Base-by-base conservation (phyloP, 108 stramenopile species). In the Parietichytrium sp. region DNA sequence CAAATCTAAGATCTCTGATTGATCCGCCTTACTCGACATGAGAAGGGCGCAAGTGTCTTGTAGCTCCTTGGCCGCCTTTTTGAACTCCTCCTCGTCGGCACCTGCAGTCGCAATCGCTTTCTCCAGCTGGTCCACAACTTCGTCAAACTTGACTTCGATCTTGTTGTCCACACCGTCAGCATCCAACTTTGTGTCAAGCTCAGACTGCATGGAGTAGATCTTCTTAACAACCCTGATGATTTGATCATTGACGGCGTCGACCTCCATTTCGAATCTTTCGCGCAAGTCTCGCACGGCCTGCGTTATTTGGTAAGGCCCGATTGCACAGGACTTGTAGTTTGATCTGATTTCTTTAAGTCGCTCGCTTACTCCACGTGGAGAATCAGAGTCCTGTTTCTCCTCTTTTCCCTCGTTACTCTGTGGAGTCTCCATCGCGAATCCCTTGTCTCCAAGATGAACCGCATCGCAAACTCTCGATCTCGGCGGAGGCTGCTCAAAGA, bases 71-170 rank as follows among this genome's bases (percentile, higher is more conserved):
- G 61, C 61, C 10, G 61, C 61, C n/a, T 42, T 33, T 25, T 72
- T 72, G 42, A 72, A 72, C 2, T 72, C 61, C 25, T 72, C 61
- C 20, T 72, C 61, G 20, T 72, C 61, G 33, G 61, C 61, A 10
- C 61, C 61, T 10, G 61, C 61, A 42, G 38, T 72, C 10, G 61
- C 61, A 27, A 72, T 72, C 42, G 61, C 61, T 47, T 25, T 16
- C 38, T 72, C 61, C 23, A 72, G 61, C 33, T 72, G 38, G 23
- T 72, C 61, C 20, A 72, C 45, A 25, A 72, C 61, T 42, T 72
- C 61, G 61, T 72, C 61, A 2, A 72, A 72, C 33, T 72, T 72
- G 42, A 72, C 61, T 20, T 72, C 61, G 42, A 72, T 72, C 61
- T 72, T 72, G 2, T 42, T 72, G 61, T 72, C 61, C 10, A 72